A percentile compares a stretch with the other conserved stretches of the same genome.
Evolutionary conservation across 305 asterid genomes (phyloP).

Genomic region (Fraxinus angustifolia): DNA sequence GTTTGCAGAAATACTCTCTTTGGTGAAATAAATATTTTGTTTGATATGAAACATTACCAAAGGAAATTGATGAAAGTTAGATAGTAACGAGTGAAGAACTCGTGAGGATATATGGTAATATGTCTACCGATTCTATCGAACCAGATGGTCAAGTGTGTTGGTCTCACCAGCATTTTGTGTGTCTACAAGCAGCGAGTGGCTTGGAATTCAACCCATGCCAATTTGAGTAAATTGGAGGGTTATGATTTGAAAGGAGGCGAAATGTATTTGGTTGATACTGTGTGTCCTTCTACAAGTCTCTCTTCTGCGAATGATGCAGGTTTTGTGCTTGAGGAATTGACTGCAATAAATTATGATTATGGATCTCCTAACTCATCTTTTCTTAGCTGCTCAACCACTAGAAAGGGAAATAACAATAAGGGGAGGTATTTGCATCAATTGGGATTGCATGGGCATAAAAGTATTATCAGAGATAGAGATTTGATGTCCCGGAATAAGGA

Average conservation of each 20-base stretch:
- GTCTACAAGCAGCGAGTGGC: conserved; percentile 19
- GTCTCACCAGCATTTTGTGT: conserved; percentile 8
- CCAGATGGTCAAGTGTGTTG: neutral
- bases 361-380: conserved; percentile 12
- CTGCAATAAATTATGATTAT: conserved; percentile 2
- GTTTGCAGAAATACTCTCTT: neutral
- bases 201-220: conserved; percentile 18
- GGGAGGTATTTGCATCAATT: conserved; percentile 14
- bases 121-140: conserved; percentile 5
- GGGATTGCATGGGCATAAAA: neutral
- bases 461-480: neutral
- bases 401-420: conserved; percentile 4
- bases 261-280: conserved; percentile 14
- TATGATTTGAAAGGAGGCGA: conserved; percentile 15
- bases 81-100: conserved; percentile 1
- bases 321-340: conserved; percentile 17
- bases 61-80: conserved; percentile 20
- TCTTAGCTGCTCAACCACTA: conserved; percentile 22
- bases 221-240: conserved; percentile 1
- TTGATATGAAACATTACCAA: conserved; percentile 19
- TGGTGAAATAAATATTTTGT: conserved; percentile 8
- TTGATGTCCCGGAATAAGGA: conserved; percentile 2
- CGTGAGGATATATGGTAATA: conserved; percentile 5
- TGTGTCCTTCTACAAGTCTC: conserved; percentile 12
- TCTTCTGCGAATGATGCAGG: conserved; percentile 10